phyloP scores from a whole-genome alignment of 2,329 filamentous ascomycete genomes.

The Neurospora sp. region DNA sequence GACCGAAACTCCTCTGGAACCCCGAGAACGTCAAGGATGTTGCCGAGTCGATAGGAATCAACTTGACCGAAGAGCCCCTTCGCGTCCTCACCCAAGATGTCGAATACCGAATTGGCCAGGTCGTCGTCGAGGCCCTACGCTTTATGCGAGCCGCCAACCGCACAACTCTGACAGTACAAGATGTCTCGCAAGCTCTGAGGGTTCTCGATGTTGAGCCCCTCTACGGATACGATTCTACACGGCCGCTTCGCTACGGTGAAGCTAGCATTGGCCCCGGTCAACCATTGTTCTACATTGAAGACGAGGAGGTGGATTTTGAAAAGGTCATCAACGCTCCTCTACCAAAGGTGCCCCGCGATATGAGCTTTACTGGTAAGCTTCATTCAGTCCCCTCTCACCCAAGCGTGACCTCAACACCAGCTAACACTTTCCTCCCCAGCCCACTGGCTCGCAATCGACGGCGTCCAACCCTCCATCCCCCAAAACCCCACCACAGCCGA shows the following conservation, averaged over 20 bases:
- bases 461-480: constrained; percentile 90
- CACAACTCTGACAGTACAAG: constrained; percentile 78
- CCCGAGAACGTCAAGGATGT: constrained; percentile 92
- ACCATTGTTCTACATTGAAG: constrained; percentile 92
- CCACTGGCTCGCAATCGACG: constrained; percentile 96
- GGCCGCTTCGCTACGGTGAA: constrained; percentile 84
- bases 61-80: constrained; percentile 73
- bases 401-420: background rate
- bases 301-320: constrained; percentile 98
- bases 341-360: constrained; percentile 88
- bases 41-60: constrained; percentile 88
- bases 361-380: constrained; percentile 71
- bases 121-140: constrained; percentile 86
- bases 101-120: constrained; percentile 87
- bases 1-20: constrained; percentile 72
- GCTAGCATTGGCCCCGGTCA: constrained; percentile 89
- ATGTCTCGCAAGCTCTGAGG: constrained; percentile 76
- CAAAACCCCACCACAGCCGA: constrained; percentile 89
- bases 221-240: constrained; percentile 89
- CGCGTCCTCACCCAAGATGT: constrained; percentile 86
- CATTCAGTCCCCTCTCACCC: background rate
- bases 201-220: constrained; percentile 88
- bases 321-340: constrained; percentile 95
- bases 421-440: constrained; percentile 37
- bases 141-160: constrained; percentile 90